Percentiles rank a stretch among this genome's conserved stretches.
Conservation (phyloP, 768 basidiomycete species). For the Leccinum subtestaceum region DNA sequence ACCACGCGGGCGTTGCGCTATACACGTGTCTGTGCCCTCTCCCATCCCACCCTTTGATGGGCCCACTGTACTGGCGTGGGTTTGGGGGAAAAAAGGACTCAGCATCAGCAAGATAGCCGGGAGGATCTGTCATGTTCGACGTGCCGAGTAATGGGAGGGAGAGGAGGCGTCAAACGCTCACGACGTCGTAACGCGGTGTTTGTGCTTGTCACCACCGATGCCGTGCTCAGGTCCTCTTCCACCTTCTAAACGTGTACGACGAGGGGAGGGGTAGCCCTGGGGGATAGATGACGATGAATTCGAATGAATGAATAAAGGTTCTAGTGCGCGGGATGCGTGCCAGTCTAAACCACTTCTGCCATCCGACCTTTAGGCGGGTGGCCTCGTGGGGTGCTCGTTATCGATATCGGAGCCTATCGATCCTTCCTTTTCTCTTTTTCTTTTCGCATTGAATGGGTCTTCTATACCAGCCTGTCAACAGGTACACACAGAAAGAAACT, state of each 20-base stretch:
- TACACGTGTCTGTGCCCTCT: conserved; percentile 3
- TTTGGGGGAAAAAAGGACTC: not conserved
- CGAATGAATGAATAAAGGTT: not conserved
- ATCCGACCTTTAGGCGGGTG: not conserved
- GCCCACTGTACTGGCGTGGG: not conserved
- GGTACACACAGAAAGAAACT: not conserved
- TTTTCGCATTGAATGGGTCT: not conserved
- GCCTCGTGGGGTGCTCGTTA: conserved; percentile 10
- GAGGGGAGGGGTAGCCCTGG: not conserved
- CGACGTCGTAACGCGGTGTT: not conserved
- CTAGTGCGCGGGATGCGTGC: not conserved
- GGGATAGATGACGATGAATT: not conserved
- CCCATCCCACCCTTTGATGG: not conserved
- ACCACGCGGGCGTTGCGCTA: not conserved
- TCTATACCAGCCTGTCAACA: conserved; percentile 1
- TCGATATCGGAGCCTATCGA: conserved; percentile 19
- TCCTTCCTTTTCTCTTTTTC: not conserved
- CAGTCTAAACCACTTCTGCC: not conserved
- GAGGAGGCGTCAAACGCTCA: not conserved
- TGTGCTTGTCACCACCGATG: conserved; percentile 5
- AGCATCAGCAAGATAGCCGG: not conserved
- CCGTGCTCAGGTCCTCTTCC: conserved; percentile 4
- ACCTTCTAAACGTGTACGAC: conserved; percentile 3
- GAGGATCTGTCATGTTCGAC: not conserved
- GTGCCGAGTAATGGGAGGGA: not conserved